These are phyloP conservation scores for Elsinoe arachidis DNA, from an alignment of 2,329 filamentous ascomycete species.

Conservation along the genomic window DNA sequence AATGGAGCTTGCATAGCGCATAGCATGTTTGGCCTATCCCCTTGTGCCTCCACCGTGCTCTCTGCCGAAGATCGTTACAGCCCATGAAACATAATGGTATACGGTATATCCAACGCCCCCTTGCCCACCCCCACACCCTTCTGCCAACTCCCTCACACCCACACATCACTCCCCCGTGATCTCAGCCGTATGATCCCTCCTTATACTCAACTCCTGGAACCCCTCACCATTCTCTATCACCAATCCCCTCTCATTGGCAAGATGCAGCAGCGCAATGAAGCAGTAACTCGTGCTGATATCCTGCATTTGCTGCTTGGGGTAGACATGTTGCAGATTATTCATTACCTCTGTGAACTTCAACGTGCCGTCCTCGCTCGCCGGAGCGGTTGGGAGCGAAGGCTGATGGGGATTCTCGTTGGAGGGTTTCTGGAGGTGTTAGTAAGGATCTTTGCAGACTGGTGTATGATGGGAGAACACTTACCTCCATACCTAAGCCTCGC, in stretches of 20 bases:
- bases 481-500: constrained; percentile 49
- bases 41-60: no score
- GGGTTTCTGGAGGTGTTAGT: not conserved
- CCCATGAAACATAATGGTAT: not conserved
- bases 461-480: not conserved
- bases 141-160: not conserved
- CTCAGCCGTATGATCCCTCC: constrained; percentile 38
- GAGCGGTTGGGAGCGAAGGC: constrained; percentile 23
- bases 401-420: constrained; percentile 14
- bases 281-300: constrained; percentile 92
- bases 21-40: not conserved
- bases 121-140: not conserved
- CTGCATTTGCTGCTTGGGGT: constrained; percentile 74
- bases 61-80: no score
- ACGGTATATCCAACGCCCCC: not conserved
- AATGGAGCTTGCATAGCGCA: not conserved
- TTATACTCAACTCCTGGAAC: constrained; percentile 41
- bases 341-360: constrained; percentile 88
- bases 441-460: not conserved
- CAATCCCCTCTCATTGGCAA: constrained; percentile 88
- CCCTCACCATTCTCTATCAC: constrained; percentile 57
- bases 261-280: constrained; percentile 85
- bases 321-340: constrained; percentile 77
- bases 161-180: constrained; percentile 18
- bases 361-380: constrained; percentile 40